phyloP scores from a whole-genome alignment of 2,329 filamentous ascomycete species.

The Onygenales sp. region DNA sequence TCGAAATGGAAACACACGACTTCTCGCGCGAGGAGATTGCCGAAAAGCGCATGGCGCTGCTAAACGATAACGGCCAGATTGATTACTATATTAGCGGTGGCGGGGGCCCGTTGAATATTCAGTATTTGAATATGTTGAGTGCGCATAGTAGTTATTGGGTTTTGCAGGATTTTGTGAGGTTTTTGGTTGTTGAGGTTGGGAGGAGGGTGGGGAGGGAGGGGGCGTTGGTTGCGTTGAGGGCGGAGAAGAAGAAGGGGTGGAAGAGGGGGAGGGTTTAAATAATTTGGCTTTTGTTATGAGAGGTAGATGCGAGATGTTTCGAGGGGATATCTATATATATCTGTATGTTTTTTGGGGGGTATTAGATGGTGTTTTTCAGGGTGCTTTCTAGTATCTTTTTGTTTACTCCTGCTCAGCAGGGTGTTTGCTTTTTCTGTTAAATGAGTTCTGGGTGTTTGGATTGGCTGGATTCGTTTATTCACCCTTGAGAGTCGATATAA shows the following conservation, averaged over 20 bases:
- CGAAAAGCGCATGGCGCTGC: conserved; percentile 73
- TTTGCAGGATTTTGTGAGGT: conserved; percentile 74
- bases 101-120: conserved; percentile 80
- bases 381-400: too few species aligned
- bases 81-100: conserved; percentile 81
- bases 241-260: conserved; percentile 41
- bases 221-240: conserved; percentile 44
- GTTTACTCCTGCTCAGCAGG: too few species aligned
- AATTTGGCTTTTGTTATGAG: not conserved
- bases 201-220: conserved; percentile 58
- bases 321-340: too few species aligned
- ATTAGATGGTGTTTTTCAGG: too few species aligned
- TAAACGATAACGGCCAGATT: conserved; percentile 95
- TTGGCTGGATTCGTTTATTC: too few species aligned
- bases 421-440: too few species aligned
- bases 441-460: too few species aligned
- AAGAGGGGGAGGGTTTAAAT: conserved; percentile 30
- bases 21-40: conserved; percentile 88
- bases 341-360: too few species aligned
- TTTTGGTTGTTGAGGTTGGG: conserved; percentile 82
- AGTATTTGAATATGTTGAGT: conserved; percentile 94
- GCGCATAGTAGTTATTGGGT: conserved; percentile 95
- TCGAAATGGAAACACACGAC: conserved; percentile 94
- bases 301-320: too few species aligned
- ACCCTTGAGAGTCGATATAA: too few species aligned